These are phyloP conservation scores for Mrakia frigida DNA, from an alignment of 768 basidiomycete genomes.

Conservation along the genomic window DNA sequence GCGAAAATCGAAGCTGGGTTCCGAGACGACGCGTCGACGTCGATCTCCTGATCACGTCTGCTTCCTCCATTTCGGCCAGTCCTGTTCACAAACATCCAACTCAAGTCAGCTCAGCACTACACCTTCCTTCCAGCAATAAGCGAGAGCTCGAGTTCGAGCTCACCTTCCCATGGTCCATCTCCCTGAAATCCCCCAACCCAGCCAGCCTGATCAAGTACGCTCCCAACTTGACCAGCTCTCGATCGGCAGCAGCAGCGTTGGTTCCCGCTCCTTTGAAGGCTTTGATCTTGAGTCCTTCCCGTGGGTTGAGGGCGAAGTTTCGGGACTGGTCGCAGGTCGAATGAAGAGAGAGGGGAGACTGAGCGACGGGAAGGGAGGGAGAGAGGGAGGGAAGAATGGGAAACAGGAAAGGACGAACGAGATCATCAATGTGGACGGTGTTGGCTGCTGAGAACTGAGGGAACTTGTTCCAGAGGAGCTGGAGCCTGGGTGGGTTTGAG, in stretches of 20 bases:
- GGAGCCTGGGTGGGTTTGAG: slow-evolving; percentile 48
- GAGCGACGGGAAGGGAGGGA: background rate
- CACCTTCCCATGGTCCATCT: background rate
- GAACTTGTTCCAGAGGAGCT: slow-evolving; percentile 83
- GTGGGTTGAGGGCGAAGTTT: background rate
- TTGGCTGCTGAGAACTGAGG: slow-evolving; percentile 59
- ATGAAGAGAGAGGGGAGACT: background rate
- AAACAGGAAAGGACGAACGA: slow-evolving; percentile 44
- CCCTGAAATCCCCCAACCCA: background rate
- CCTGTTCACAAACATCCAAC: background rate
- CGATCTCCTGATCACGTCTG: background rate
- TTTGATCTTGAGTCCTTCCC: background rate
- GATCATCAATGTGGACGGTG: slow-evolving; percentile 83
- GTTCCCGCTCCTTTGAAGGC: background rate
- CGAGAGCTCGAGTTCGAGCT: too few species aligned
- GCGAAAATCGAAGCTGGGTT: too few species aligned
- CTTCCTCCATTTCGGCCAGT: background rate
- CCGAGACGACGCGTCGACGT: too few species aligned
- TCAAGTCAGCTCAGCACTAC: background rate
- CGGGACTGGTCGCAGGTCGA: background rate
- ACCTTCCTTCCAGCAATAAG: too few species aligned
- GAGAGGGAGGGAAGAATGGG: background rate
- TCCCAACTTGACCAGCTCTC: background rate
- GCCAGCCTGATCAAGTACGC: background rate
- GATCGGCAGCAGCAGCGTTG: background rate